A percentile compares a stretch with the other conserved stretches of the same genome.
Evolutionary conservation across 1,284 basidiomycete genomes (phyloP).

Genomic region (Kalmanozyma brasiliensis): DNA sequence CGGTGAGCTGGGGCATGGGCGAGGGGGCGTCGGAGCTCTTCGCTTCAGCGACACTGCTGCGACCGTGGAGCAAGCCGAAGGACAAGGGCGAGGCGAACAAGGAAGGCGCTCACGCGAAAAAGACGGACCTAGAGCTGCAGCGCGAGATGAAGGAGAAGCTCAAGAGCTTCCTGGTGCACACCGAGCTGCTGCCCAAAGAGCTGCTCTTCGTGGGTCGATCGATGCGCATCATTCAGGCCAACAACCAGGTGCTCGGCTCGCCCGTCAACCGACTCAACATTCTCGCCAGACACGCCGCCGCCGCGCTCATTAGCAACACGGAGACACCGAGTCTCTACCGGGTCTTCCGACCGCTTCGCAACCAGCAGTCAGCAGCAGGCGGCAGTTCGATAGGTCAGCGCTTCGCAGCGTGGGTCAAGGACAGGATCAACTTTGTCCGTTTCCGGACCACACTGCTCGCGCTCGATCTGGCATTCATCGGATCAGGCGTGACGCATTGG

Average conservation of each 20-base stretch:
- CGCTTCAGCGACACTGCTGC: slow-evolving; percentile 55
- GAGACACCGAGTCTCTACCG: slow-evolving; percentile 42
- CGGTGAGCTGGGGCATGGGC: slow-evolving; percentile 58
- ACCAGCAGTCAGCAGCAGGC: not conserved
- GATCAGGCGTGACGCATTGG: slow-evolving; percentile 42
- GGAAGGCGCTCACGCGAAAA: slow-evolving; percentile 25
- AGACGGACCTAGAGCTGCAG: slow-evolving; percentile 50
- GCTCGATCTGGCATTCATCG: slow-evolving; percentile 53
- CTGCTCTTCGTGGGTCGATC: slow-evolving; percentile 59
- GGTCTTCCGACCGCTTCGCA: slow-evolving; percentile 38
- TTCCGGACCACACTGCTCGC: slow-evolving; percentile 55
- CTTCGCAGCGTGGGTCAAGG: slow-evolving; percentile 39
- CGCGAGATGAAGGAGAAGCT: slow-evolving; percentile 55
- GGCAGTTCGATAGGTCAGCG: slow-evolving; percentile 15
- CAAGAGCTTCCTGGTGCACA: slow-evolving; percentile 57
- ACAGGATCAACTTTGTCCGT: slow-evolving; percentile 47
- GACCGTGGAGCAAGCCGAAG: slow-evolving; percentile 59
- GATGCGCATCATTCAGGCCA: slow-evolving; percentile 63
- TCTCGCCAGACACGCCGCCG: slow-evolving; percentile 59
- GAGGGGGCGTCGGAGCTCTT: slow-evolving; percentile 57
- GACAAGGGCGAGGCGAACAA: slow-evolving; percentile 17
- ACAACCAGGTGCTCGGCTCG: slow-evolving; percentile 61
- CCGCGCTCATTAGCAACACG: slow-evolving; percentile 46
- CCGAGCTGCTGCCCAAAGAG: slow-evolving; percentile 61
- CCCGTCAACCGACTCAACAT: slow-evolving; percentile 65